A percentile compares a stretch with the other conserved stretches of the same genome.
Conservation (phyloP, 352 stramenopile genomes). For the Pythium monospermum region DNA sequence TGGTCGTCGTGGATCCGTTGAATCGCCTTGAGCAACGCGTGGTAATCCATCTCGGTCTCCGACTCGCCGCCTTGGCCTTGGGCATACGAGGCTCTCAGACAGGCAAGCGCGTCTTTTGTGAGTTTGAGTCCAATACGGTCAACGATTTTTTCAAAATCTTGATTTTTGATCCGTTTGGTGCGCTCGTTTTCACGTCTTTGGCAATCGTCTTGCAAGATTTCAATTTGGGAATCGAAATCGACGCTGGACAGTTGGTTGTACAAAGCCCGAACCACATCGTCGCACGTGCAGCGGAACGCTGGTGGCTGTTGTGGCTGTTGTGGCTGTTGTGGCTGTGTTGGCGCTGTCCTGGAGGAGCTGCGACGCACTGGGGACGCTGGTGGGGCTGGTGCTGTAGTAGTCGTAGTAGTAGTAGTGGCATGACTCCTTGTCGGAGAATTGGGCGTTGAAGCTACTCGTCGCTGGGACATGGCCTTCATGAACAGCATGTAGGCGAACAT, state of each 20-base stretch:
- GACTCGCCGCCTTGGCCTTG: not conserved
- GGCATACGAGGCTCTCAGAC: slow-evolving; percentile 31
- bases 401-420: no score
- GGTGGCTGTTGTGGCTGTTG: no score
- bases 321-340: no score
- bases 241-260: slow-evolving; percentile 65
- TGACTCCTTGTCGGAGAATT: no score
- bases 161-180: slow-evolving; percentile 28
- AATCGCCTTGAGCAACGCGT: slow-evolving; percentile 30
- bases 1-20: slow-evolving; percentile 24
- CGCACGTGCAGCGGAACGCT: slow-evolving; percentile 7
- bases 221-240: slow-evolving; percentile 59
- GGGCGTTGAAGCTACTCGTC: no score
- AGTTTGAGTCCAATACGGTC: slow-evolving; percentile 49
- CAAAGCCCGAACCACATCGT: slow-evolving; percentile 41
- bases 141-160: slow-evolving; percentile 40
- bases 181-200: slow-evolving; percentile 23
- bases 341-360: not conserved
- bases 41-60: slow-evolving; percentile 15
- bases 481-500: slow-evolving; percentile 70
- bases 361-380: not conserved
- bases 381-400: no score
- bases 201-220: slow-evolving; percentile 62
- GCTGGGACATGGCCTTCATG: slow-evolving; percentile 67
- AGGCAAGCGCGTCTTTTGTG: slow-evolving; percentile 31